Evolutionary conservation across 2,329 filamentous ascomycete genomes (phyloP).

Genomic region (Metarhizium robertsii): DNA sequence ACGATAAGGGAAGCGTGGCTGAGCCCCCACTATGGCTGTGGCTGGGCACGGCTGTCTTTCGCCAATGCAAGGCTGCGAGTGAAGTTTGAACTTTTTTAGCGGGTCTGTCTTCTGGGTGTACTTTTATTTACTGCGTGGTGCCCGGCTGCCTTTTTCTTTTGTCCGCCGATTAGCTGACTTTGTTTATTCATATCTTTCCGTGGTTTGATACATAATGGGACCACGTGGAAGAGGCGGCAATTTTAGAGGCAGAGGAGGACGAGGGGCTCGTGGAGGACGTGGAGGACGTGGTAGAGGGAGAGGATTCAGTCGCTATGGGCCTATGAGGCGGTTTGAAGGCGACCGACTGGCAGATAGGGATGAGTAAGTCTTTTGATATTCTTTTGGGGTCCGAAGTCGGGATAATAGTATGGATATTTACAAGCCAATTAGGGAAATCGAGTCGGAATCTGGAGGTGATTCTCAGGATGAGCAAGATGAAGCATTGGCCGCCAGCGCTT

Average conservation of each 20-base stretch:
- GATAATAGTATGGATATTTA: neutral
- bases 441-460: constrained; percentile 7
- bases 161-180: neutral
- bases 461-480: constrained; percentile 27
- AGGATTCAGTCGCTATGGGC: constrained; percentile 27
- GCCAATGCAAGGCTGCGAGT: constrained; percentile 24
- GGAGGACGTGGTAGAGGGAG: constrained; percentile 19
- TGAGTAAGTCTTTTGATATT: constrained; percentile 21
- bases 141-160: neutral
- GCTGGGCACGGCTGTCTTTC: constrained; percentile 17
- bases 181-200: neutral
- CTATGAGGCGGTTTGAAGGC: constrained; percentile 26
- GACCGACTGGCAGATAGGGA: constrained; percentile 25
- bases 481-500: constrained; percentile 26
- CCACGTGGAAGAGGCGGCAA: constrained; percentile 24
- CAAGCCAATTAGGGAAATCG: constrained; percentile 4
- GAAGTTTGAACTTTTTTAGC: constrained; percentile 10
- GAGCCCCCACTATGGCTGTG: constrained; percentile 22
- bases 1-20: constrained; percentile 28
- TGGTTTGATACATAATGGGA: constrained; percentile 21
- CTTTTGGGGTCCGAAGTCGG: neutral
- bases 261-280: constrained; percentile 11
- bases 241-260: constrained; percentile 20
- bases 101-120: constrained; percentile 1
- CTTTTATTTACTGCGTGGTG: neutral